Base-by-base conservation (phyloP, 768 basidiomycete genomes). In the Sistotremastrum suecicum region DNA sequence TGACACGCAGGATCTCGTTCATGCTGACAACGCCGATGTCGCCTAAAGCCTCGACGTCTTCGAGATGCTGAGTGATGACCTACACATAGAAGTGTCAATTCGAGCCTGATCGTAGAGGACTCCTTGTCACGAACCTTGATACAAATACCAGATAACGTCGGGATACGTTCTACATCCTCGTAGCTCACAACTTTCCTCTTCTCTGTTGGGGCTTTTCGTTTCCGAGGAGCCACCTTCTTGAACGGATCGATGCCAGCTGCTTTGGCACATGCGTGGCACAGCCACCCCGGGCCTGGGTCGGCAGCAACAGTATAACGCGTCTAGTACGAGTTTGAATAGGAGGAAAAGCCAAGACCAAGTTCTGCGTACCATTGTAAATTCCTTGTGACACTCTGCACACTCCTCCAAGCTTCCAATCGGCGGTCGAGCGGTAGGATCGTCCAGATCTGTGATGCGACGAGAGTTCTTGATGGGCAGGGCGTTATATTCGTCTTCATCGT, bases 21-120 rank as follows among this genome's bases (percentile, higher is more conserved):
- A 89, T 68, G 57, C 92, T 97, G 60, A 87, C 60, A 1, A 74
- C 54, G 0, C 91, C 90, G 43, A 97, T 84, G 55, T 94, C 83
- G 0, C 94, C 94, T 10, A 92, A 63, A 0, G 82, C 80, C 51
- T 89, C 87, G 5, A 98, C 80, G 53, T 94, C 86, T 47, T 90
- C 74, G 47, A 97, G 94, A 58, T 88, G 77, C 47, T 76, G 74
- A 11, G 83, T 81, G 47, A 97, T 79, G 28, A 95, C 65, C 85
- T 91, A 48, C 42, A 47, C 7, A 30, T 20, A 7, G 20, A 45
- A 3, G 34, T 40, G 29, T 42, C 29, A 12, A 35, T 41, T 49
- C 44, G 38, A 30, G 5, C 10, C 39, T 5, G 32, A 39, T 28
- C 7, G 37, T 42, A 3, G 36, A 34, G 5, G 20, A 32, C 28